Conservation (phyloP, 148 eudicot genomes). For the Cornus controversa region DNA sequence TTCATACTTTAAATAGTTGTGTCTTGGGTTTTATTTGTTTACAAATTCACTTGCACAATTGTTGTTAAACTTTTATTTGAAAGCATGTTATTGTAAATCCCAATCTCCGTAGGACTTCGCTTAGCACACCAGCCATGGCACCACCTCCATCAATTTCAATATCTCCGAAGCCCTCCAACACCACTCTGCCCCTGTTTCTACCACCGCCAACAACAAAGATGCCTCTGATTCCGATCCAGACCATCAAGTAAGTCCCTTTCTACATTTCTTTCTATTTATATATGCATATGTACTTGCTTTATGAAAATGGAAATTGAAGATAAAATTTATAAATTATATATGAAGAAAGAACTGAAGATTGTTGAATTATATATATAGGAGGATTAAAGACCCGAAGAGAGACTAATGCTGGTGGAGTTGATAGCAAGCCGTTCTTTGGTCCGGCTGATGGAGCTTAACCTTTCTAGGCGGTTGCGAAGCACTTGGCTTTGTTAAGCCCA, state of each 20-base stretch:
- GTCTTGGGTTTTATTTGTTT: no score
- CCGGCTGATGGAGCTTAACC: conserved; percentile 71
- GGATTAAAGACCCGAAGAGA: conserved; percentile 60
- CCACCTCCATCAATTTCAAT: conserved; percentile 78
- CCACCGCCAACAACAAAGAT: conserved; percentile 21
- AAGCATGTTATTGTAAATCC: no score
- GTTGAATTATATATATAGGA: conserved; percentile 30
- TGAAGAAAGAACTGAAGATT: background rate
- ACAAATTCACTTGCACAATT: no score
- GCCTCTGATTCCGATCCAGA: conserved; percentile 44
- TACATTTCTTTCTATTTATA: no score
- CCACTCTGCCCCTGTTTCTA: conserved; percentile 15
- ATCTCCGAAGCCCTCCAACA: conserved; percentile 49
- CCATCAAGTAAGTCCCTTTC: conserved; percentile 36
- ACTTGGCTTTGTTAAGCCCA: conserved; percentile 79
- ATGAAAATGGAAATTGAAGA: no score
- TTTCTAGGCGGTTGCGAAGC: conserved; percentile 89
- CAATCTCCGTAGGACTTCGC: conserved; percentile 89
- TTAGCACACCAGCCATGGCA: conserved; percentile 64
- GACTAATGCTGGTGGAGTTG: conserved; percentile 28
- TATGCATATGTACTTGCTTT: no score
- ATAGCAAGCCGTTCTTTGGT: conserved; percentile 57
- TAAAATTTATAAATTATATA: no score
- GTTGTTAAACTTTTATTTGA: no score
- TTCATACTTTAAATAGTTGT: no score